Evolutionary conservation across 2,329 filamentous ascomycete genomes (phyloP), one percentile per base, ranked within the genome.

Genomic region (Phialophora tarda): DNA sequence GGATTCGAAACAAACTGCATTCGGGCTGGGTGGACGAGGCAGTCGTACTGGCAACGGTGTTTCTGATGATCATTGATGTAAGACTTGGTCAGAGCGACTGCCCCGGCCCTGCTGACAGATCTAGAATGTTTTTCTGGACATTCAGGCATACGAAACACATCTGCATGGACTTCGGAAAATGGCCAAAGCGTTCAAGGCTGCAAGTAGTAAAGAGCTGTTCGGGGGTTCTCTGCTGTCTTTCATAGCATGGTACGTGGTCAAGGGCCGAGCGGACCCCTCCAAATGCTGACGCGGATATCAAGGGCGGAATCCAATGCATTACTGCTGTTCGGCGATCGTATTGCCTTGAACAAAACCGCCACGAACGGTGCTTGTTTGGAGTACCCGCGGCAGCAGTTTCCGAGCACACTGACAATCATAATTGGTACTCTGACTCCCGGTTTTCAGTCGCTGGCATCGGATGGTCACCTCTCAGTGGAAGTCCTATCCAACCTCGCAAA

Each of bases 41-140:
- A 48, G 59, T 69, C 26, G 63, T 69, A 30, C 50, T 69, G 26
- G 65, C 67, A 23, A 69, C 67, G 2, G 62, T 69, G 11, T 66
- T 69, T 28, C 62, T 69, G 24, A 69, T 69, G 67, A 69, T 69
- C n/a, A 69, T 63, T 48, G 67, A 69, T 28, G 67, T 67, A 61
- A 48, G 64, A n/a, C 17, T 65, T 17, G 38, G 47, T 4, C 21
- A 26, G 26, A 26, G n/a, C 2, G 10, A 38, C 28, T 48, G 8
- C n/a, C 12, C 26, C 17, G 7, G 4, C 54, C 17, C 4, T 34
- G 23, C 47, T 62, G 41, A 65, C 21, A 1, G 24, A 4, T 14
- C 12, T 50, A 69, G 67, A 69, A 69, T 38, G 67, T 69, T 7
- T 69, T 67, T 32, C 54, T 66, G 32, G 67, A 69, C 44, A 32